A percentile compares a stretch with the other conserved stretches of the same genome.
These are phyloP conservation scores for Acacia acuminata DNA, from an alignment of 306 rosid species.

Conservation along the genomic window DNA sequence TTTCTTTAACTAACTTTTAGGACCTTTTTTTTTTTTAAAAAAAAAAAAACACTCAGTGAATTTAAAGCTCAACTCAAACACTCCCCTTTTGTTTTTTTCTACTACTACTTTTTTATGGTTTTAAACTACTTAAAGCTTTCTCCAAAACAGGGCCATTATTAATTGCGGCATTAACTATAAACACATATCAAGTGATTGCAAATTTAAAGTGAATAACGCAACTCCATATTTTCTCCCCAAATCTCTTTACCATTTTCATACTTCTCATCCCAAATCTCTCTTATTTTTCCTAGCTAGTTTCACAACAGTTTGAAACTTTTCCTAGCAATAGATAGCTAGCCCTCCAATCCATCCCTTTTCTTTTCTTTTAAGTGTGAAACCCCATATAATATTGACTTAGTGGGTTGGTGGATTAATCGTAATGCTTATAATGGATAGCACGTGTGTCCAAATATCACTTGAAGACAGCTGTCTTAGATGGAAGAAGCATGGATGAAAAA, in stretches of 20 bases:
- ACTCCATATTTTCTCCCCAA: neutral
- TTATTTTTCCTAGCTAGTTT: neutral
- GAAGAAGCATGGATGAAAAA: constrained; percentile 41
- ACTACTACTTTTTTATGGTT: too few relatives aligned
- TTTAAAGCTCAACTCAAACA: too few relatives aligned
- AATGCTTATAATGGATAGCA: constrained; percentile 45
- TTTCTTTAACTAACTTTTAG: too few relatives aligned
- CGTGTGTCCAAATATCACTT: constrained; percentile 52
- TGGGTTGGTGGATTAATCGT: constrained; percentile 38
- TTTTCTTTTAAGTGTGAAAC: constrained; percentile 32
- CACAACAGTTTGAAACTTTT: neutral
- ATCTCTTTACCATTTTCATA: neutral
- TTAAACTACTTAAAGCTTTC: too few relatives aligned
- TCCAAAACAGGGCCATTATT: too few relatives aligned
- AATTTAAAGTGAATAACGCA: neutral
- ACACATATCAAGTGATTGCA: too few relatives aligned
- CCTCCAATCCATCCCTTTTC: constrained; percentile 19
- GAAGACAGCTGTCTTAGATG: constrained; percentile 46
- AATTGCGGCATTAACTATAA: too few relatives aligned
- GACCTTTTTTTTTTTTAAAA: too few relatives aligned
- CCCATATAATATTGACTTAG: constrained; percentile 31
- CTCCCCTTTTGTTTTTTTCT: too few relatives aligned
- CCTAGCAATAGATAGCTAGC: constrained; percentile 1
- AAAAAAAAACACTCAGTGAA: too few relatives aligned
- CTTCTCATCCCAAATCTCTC: neutral